Percentiles rank a stretch among this genome's conserved stretches.
Conservation (phyloP, 2,329 filamentous ascomycete genomes). For the Penicillium decumbens region DNA sequence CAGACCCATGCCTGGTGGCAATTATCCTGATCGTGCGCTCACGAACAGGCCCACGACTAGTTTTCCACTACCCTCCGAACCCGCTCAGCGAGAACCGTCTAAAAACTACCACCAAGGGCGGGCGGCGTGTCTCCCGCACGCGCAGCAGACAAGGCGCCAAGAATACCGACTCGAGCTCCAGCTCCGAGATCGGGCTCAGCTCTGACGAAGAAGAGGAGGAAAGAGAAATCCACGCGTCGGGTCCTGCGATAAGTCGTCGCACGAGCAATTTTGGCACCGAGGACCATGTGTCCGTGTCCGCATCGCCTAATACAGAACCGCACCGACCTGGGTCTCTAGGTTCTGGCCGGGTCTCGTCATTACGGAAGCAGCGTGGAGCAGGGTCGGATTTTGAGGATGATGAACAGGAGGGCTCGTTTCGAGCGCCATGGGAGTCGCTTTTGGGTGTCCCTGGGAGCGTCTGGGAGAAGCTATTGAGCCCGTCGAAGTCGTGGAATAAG, state of each 20-base stretch:
- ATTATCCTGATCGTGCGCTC: constrained; percentile 72
- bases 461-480: constrained; percentile 74
- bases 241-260: constrained; percentile 21
- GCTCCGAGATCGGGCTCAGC: constrained; percentile 35
- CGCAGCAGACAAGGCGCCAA: constrained; percentile 29
- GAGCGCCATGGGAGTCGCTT: constrained; percentile 54
- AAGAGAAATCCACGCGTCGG: constrained; percentile 6
- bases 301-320: constrained; percentile 27
- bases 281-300: constrained; percentile 25
- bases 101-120: constrained; percentile 31
- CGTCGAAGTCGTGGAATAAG: constrained; percentile 72
- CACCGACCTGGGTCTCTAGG: constrained; percentile 34
- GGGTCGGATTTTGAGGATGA: constrained; percentile 36
- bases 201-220: constrained; percentile 42
- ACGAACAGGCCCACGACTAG: constrained; percentile 72
- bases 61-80: constrained; percentile 78
- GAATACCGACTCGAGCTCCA: constrained; percentile 40
- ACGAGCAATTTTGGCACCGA: constrained; percentile 35
- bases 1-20: constrained; percentile 58
- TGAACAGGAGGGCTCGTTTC: constrained; percentile 20
- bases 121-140: constrained; percentile 32
- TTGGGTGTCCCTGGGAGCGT: constrained; percentile 71
- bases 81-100: constrained; percentile 41
- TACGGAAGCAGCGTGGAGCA: constrained; percentile 25
- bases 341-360: constrained; percentile 24